Conservation (phyloP, 129 eudicot genomes). For the Apium graveolens region DNA sequence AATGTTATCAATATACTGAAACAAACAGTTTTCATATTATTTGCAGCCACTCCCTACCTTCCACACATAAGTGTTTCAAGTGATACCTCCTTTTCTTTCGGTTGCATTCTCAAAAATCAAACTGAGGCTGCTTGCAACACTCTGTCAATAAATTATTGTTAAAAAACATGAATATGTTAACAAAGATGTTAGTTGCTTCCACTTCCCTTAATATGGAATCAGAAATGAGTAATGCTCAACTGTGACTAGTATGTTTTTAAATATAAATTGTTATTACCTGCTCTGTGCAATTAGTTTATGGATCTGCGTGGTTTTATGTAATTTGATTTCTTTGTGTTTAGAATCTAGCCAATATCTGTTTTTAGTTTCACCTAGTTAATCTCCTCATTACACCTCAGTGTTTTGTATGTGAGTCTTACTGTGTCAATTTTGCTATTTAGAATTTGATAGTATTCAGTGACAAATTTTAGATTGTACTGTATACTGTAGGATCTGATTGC, state of each 20-base stretch:
- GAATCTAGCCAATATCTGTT: neutral
- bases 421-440: neutral
- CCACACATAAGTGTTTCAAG: neutral
- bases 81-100: neutral
- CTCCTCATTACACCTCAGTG: neutral
- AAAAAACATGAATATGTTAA: neutral
- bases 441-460: neutral
- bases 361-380: neutral
- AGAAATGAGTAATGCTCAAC: neutral
- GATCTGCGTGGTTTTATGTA: neutral
- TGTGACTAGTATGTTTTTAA: neutral
- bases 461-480: slow-evolving; percentile 7
- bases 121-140: neutral
- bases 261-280: neutral
- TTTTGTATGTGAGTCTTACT: neutral
- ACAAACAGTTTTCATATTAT: neutral
- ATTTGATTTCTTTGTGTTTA: neutral
- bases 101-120: neutral
- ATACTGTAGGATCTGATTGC: slow-evolving; percentile 69
- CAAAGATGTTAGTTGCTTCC: neutral
- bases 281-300: neutral
- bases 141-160: neutral
- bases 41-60: neutral
- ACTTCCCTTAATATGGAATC: neutral
- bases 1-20: neutral